Evolutionary conservation across 2,329 filamentous ascomycete genomes (phyloP), one percentile per base, ranked within the genome.

Genomic region (Aspergillus brasiliensis): DNA sequence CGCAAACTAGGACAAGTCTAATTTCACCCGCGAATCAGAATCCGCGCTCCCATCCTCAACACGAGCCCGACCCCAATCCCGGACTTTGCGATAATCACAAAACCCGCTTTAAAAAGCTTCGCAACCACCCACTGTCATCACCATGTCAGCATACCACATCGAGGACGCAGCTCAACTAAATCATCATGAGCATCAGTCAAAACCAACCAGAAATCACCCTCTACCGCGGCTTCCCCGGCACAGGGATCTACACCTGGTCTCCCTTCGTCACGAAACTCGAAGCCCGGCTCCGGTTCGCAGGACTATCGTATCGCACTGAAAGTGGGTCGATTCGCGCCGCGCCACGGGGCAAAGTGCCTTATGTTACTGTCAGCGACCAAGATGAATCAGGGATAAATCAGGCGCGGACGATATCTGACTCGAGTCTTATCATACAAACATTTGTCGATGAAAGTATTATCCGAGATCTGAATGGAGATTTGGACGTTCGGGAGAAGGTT

Each of bases 241-340:
- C 70, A 1, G 75, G 74, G 5, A 65, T 66, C 17, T 80, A 86
- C 65, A 78, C 81, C 53, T 87, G 84, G 84, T 88, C 86, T 0
- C 85, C 86, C 8, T 88, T 86, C 64, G 84, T 86, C 55, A 83
- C 75, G 47, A 89, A 89, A 69, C 76, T 88, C 54, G 87, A 89
- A 68, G 79, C 84, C 17, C 84, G 86, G 13, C 77, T 88, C 5
- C 85, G 86, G 13, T 80, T 87, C 63, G 78, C 79, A 2, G 69
- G 72, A 1, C 52, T 86, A 2, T 40, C 71, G 0, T 89, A 88
- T 71, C 67, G 63, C 15, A 67, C 73, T 4, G 80, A 74, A 2
- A 62, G 63, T 3, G 86, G 86, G 1, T 82, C 82, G 0, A 69
- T 78, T 0, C 67, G 64, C 42, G 69, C 73, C 0, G 82, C 78